These are phyloP conservation scores for maize (Zea mays) DNA, from an alignment of 176 grass and related monocot genomes.

Conservation along the genomic window DNA sequence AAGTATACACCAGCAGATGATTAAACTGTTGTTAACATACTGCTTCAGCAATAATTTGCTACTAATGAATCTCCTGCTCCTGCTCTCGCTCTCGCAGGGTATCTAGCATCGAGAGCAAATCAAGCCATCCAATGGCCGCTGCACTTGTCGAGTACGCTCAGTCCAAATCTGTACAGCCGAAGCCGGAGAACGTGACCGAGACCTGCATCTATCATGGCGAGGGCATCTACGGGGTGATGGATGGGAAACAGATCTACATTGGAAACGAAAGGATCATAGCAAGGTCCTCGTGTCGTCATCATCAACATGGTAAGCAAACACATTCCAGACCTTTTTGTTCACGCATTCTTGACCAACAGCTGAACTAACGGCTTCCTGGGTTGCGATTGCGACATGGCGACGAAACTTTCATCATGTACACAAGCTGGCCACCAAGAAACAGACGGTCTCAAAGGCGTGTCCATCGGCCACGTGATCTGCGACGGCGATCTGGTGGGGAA, in stretches of 20 bases:
- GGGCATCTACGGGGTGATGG: conserved; percentile 59
- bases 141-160: conserved; percentile 66
- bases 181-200: conserved; percentile 45
- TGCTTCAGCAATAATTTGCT: not conserved
- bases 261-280: conserved; percentile 57
- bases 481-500: conserved; percentile 23
- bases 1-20: not conserved
- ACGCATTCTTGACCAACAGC: not conserved
- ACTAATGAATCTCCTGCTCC: not conserved
- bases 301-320: conserved; percentile 26
- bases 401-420: not conserved
- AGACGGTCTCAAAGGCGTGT: conserved; percentile 40
- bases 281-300: conserved; percentile 32
- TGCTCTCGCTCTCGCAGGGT: conserved; percentile 36
- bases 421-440: conserved; percentile 16
- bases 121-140: conserved; percentile 83
- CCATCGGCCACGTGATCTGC: conserved; percentile 56
- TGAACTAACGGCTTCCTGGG: not conserved
- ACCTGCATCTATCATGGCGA: conserved; percentile 61
- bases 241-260: conserved; percentile 56
- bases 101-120: conserved; percentile 78
- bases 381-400: not conserved
- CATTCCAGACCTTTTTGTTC: not conserved
- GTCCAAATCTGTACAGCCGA: conserved; percentile 45
- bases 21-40: too few species aligned